Evolutionary conservation across 176 grass and related monocot species (phyloP), one percentile per base, ranked within the genome.

Genomic region (Poa pratensis): DNA sequence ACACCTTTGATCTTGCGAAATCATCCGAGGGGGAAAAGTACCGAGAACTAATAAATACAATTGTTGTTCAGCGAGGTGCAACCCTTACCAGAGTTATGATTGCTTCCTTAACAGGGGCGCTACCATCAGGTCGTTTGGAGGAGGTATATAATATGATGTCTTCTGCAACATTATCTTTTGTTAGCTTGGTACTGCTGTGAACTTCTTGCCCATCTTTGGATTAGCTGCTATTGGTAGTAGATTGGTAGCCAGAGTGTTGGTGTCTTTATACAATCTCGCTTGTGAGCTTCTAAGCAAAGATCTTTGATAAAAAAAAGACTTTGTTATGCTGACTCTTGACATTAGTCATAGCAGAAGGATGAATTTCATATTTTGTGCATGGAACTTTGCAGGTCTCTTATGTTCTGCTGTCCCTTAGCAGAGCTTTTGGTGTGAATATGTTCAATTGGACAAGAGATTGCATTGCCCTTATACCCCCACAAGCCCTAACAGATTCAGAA

Each of bases 11-110:
- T 87, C 88, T 99, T 88, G 86, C 90, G 49, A 99, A 95, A 77
- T 96, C 88, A 59, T 37, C 93, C 4, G 90, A 88, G 11, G 92
- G 92, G 39, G 79, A 78, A 23, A 90, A 89, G 65, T 99, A 96
- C 54, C 88, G 78, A 57, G 78, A 85, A 76, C 72, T 88, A 55
- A 94, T 99, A 77, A 89, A 99, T 53, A 77, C 82, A 84, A 62
- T 88, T 17, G 83, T 99, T 74, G 86, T 99, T 78, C 91, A 84
- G 67, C 91, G 96, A 40, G 96, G 96, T 76, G 88, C 90, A 84
- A 92, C 83, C 69, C 88, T 99, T 53, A 92, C 96, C 14, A 95
- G 94, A 96, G 92, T 99, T 89, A 92, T 99, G 87, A 94, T 94
- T 91, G 90, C 94, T 86, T 87, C 93, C 65, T 81, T 99, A 85